Conservation (phyloP, 2,329 filamentous ascomycete genomes). For the Dothideomycetes sp. region DNA sequence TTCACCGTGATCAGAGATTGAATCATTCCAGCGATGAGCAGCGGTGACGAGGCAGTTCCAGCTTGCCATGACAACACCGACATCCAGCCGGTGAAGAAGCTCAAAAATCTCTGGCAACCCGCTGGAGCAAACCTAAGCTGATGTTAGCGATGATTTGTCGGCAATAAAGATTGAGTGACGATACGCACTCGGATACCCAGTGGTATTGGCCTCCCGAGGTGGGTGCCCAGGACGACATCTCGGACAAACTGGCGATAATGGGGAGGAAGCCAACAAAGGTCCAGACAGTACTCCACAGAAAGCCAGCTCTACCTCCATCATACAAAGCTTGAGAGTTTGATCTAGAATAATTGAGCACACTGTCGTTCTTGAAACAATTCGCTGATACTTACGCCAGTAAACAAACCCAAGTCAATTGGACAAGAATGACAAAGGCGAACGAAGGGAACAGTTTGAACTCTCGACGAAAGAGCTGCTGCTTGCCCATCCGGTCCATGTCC, state of each 20-base stretch:
- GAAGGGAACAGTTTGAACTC: too few relatives aligned
- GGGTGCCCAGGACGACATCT: conserved; percentile 34
- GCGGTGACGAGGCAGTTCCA: conserved; percentile 11
- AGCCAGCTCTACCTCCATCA: conserved; percentile 9
- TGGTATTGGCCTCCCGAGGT: conserved; percentile 29
- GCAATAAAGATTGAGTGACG: not conserved
- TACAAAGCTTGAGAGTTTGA: conserved; percentile 2
- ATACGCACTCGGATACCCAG: conserved; percentile 23
- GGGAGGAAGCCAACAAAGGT: conserved; percentile 22
- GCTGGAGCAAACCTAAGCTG: conserved; percentile 24
- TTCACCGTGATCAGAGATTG: conserved; percentile 24
- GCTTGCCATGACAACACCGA: conserved; percentile 27
- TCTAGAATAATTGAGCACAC: not conserved
- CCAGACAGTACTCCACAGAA: conserved; percentile 8
- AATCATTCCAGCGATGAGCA: conserved; percentile 13
- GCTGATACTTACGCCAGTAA: too few relatives aligned
- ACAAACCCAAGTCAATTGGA: too few relatives aligned
- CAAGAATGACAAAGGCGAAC: too few relatives aligned
- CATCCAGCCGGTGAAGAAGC: conserved; percentile 36
- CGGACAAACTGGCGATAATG: conserved; percentile 19
- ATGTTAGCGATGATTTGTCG: not conserved
- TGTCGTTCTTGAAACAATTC: too few relatives aligned
- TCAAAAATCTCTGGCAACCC: conserved; percentile 30
- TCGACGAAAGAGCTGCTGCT: too few relatives aligned
- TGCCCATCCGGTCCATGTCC: too few relatives aligned